phyloP scores from a whole-genome alignment of 768 basidiomycete genomes.

The Trametes cinnabarina region DNA sequence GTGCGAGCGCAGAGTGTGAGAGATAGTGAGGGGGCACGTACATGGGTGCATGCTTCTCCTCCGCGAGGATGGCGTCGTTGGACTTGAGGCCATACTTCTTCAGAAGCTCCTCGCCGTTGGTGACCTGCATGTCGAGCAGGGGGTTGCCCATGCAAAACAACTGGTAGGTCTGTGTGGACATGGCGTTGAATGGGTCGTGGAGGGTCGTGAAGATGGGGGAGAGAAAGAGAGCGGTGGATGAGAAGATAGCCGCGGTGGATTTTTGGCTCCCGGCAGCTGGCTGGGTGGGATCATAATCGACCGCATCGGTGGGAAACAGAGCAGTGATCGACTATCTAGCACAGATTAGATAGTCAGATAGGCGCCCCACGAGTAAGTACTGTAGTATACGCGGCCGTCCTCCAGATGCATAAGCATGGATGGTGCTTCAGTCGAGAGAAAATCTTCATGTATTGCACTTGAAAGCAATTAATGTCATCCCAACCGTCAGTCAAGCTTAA shows the following conservation, averaged over 20 bases:
- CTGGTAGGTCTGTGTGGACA: slow-evolving; percentile 51
- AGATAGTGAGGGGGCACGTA: slow-evolving; percentile 36
- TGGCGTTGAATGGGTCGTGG: slow-evolving; percentile 16
- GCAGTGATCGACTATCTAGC: not conserved
- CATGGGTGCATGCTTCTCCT: slow-evolving; percentile 86
- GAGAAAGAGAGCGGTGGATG: not conserved
- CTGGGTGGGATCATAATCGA: slow-evolving; percentile 1
- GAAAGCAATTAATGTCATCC: too few species aligned
- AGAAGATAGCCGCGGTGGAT: not conserved
- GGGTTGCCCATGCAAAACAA: slow-evolving; percentile 95
- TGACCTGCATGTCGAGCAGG: slow-evolving; percentile 93
- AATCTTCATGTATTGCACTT: too few species aligned
- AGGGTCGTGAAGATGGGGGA: slow-evolving; percentile 4
- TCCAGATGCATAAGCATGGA: too few species aligned
- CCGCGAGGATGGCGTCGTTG: slow-evolving; percentile 95
- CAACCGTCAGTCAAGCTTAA: too few species aligned
- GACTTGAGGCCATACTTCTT: slow-evolving; percentile 88
- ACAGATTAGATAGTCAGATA: slow-evolving; percentile 12
- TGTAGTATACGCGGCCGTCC: too few species aligned
- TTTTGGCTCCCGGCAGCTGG: not conserved
- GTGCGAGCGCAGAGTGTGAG: not conserved
- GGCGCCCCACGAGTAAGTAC: too few species aligned
- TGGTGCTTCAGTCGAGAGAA: too few species aligned
- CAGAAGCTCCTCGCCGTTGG: slow-evolving; percentile 77
- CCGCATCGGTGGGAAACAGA: slow-evolving; percentile 3